Conservation (phyloP, 1,284 basidiomycete genomes). For the Grifola frondosa region DNA sequence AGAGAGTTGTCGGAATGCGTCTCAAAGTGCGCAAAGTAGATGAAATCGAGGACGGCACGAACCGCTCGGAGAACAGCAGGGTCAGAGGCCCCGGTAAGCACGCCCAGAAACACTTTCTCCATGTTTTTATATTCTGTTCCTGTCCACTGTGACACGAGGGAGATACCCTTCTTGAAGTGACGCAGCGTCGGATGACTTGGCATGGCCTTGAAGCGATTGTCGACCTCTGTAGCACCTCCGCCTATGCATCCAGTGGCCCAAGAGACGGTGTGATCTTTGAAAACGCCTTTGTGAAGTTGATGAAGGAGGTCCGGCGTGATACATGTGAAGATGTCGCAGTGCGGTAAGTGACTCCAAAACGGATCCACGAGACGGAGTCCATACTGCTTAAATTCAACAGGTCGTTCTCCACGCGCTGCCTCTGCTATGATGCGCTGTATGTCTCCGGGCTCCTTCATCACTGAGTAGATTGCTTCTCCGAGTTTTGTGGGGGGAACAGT, state of each 20-base stretch:
- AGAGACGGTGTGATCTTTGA: constrained; percentile 26
- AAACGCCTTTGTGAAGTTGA: constrained; percentile 30
- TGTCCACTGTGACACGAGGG: constrained; percentile 20
- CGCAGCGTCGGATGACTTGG: constrained; percentile 15
- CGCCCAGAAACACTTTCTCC: constrained; percentile 21
- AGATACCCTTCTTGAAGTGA: constrained; percentile 24
- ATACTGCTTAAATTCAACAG: constrained; percentile 1
- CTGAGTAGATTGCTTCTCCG: constrained; percentile 1
- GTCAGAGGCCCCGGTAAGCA: constrained; percentile 14
- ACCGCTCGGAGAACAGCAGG: constrained; percentile 12
- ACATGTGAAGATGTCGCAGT: constrained; percentile 19
- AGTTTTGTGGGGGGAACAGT: too few relatives aligned
- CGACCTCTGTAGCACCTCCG: constrained; percentile 16
- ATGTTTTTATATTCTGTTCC: constrained; percentile 25
- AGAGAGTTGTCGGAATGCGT: constrained; percentile 15
- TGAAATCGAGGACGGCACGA: constrained; percentile 26
- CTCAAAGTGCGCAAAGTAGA: constrained; percentile 19
- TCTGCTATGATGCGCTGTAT: not conserved
- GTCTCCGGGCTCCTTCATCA: not conserved
- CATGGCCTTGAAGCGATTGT: constrained; percentile 18
- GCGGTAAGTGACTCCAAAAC: constrained; percentile 22
- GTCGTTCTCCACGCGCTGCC: not conserved
- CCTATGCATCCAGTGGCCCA: constrained; percentile 15
- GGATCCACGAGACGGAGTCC: constrained; percentile 10
- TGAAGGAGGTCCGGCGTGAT: constrained; percentile 25